Conservation (phyloP, 208 protist genomes). For the Acanthamoeba sp. region DNA sequence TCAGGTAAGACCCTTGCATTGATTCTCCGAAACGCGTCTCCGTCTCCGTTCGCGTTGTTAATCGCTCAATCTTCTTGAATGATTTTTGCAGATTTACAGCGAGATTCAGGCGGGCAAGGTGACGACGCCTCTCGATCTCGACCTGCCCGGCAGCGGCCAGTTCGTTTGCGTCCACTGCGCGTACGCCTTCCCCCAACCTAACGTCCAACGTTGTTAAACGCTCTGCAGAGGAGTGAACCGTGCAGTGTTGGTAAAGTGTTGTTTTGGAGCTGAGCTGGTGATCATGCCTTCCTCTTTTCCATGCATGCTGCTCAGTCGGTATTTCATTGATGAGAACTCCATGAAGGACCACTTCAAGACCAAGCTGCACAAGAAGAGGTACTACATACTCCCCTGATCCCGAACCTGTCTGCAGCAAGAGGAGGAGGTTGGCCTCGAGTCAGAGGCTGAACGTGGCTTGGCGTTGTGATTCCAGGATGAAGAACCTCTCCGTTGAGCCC, state of each 20-base stretch:
- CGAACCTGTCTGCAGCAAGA: background rate
- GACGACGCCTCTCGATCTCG: background rate
- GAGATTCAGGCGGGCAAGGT: slow-evolving; percentile 26
- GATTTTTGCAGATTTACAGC: background rate
- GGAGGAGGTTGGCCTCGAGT: no score
- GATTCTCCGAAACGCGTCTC: no score
- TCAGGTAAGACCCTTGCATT: background rate
- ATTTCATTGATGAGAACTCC: slow-evolving; percentile 46
- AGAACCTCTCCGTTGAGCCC: slow-evolving; percentile 1
- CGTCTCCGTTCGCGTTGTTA: no score
- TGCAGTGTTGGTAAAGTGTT: no score
- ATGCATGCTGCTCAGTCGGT: background rate
- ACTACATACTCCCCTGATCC: background rate
- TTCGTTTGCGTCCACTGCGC: slow-evolving; percentile 39
- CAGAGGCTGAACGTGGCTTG: background rate
- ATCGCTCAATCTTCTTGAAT: background rate
- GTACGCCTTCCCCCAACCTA: background rate
- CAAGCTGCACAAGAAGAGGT: slow-evolving; percentile 59
- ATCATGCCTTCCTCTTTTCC: background rate
- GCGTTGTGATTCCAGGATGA: background rate
- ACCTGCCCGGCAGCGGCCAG: slow-evolving; percentile 36
- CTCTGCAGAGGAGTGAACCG: no score
- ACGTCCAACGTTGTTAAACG: no score
- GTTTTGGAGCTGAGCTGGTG: no score
- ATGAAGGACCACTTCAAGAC: slow-evolving; percentile 68